phyloP scores from a whole-genome alignment of 257 asterid genomes.

The Handroanthus guayacan region DNA sequence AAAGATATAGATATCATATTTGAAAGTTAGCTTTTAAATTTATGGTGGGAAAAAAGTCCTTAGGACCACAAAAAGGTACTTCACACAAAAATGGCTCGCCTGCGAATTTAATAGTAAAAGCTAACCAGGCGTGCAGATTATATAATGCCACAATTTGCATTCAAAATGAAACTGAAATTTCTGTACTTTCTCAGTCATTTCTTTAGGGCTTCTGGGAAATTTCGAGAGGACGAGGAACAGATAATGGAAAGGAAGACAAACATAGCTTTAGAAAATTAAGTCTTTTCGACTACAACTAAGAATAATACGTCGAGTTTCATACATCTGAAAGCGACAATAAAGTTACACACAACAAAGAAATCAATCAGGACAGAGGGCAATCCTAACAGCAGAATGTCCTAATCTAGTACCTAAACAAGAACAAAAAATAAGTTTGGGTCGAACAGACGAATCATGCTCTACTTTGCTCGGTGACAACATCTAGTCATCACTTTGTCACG shows the following conservation, averaged over 20 bases:
- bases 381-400: slow-evolving; percentile 44
- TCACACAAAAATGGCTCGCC: not conserved
- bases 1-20: not conserved
- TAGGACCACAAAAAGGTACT: slow-evolving; percentile 40
- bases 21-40: not conserved
- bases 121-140: slow-evolving; percentile 10
- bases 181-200: too few relatives aligned
- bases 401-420: slow-evolving; percentile 47
- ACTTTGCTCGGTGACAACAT: slow-evolving; percentile 36
- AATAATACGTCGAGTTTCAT: slow-evolving; percentile 40
- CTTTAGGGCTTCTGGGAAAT: too few relatives aligned
- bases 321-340: slow-evolving; percentile 41
- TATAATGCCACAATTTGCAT: not conserved
- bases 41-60: not conserved
- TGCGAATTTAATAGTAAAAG: slow-evolving; percentile 23
- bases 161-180: too few relatives aligned
- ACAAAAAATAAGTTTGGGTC: slow-evolving; percentile 26
- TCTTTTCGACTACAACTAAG: slow-evolving; percentile 32
- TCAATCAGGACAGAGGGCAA: slow-evolving; percentile 24
- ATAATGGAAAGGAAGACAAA: too few relatives aligned
- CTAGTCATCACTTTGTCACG: slow-evolving; percentile 39
- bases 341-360: slow-evolving; percentile 39
- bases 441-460: slow-evolving; percentile 43
- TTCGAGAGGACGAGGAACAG: too few relatives aligned
- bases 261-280: not conserved